Evolutionary conservation across 441 rosid genomes (phyloP), one percentile per base, ranked within the genome.

Genomic region (Jatropha podagrica): DNA sequence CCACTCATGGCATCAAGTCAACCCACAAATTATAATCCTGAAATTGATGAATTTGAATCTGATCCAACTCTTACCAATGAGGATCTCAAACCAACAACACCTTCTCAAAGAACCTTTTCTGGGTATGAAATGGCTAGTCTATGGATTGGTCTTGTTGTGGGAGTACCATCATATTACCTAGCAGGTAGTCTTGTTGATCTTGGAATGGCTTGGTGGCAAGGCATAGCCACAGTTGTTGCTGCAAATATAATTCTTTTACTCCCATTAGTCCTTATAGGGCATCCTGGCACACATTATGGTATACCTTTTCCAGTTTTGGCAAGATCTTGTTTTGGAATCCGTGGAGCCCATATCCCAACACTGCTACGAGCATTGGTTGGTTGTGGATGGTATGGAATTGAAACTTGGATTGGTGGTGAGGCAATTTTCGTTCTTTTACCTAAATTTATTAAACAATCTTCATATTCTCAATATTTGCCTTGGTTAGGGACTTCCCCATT

Each of bases 121-220:
- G 86, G 93, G 72, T 83, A 81, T 83, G 97, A 92, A 77, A 89
- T 94, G 94, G 92, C 98, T 27, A 86, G 96, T 80, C 86, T 90
- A 18, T 95, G 97, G 97, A 85, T 95, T 26, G 97, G 98, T 38
- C 95, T 95, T 4, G 98, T 92, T 14, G 97, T 91, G 26, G 98
- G 98, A 41, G 97, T 95, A 14, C 98, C 98, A 41, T 62, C 98
- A 0, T 95, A 89, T 69, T 91, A 91, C 85, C 79, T 95, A 14
- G 98, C 98, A 1, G 98, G 97, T 0, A 89, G 93, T 82, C 84
- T 95, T 15, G 98, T 92, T 0, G 97, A 95, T 71, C 82, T 95
- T 13, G 99, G 99, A 54, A 95, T 95, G 97, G 90, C 99, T 9
- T 95, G 99, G 99, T 95, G 99, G 99, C 99, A 95, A 83, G 99